Evolutionary conservation across 345 rosid genomes (phyloP), one percentile per base, ranked within the genome.

Genomic region (Alliaria petiolata): DNA sequence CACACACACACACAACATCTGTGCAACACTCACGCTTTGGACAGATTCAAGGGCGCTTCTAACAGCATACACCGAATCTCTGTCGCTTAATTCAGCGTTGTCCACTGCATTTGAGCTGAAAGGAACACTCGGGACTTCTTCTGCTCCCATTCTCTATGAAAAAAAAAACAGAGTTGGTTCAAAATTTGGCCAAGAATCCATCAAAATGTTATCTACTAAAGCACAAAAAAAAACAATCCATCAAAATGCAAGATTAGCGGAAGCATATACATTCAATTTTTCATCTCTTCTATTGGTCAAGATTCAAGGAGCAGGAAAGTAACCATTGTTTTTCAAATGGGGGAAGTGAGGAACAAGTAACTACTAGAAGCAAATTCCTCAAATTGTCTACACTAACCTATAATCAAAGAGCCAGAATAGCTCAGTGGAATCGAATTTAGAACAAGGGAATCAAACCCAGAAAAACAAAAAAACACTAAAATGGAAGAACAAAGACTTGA

Each of bases 41-140:
- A 62, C 85, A 9, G 87, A 74, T 7, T 28, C 54, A 40, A 86
- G 85, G 14, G 92, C 87, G 10, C 75, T 62, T 73, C 84, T 82
- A 43, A 86, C 78, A 47, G 77, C 74, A 69, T 51, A 65, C 33
- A 81, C 86, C 50, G 83, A 57, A 14, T 85, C 82, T 0, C 72
- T 75, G 62, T 89, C 95, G 9, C 62, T 69, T 71, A 78, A 72
- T 68, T 72, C 70, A 49, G 46, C 49, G 20, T 64, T 84, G 42
- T 82, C 83, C 69, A 74, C 47, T 4, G 73, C 76, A 12, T 60
- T 34, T 40, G 60, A 40, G 19, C 43, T 15, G 2, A 38, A 20
- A 19, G 50, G 40, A 10, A 53, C 56, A 35, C 50, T 52, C 15
- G 61, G 36, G 42, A 71, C 15, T 28, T 80, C 39, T 20, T 75